Evolutionary conservation across 2,329 filamentous ascomycete genomes (phyloP).

Genomic region (Fusarium algeriense): DNA sequence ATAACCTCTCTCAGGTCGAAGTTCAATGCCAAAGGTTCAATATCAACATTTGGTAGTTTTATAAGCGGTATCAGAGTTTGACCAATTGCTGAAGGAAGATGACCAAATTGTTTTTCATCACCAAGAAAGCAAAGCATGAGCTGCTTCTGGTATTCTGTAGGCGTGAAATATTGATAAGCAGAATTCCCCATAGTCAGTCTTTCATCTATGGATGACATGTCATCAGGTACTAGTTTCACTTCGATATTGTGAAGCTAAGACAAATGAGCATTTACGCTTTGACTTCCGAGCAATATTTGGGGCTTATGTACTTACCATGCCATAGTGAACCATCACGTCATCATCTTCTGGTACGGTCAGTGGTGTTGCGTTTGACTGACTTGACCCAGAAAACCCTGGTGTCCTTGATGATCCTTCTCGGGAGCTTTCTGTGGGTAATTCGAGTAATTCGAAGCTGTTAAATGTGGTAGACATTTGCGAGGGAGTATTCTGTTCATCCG

Average conservation of each 20-base stretch:
- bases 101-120: background rate
- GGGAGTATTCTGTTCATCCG: fast-evolving
- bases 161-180: background rate
- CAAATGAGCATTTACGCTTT: fast-evolving
- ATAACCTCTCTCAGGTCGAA: conserved; percentile 4
- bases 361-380: background rate
- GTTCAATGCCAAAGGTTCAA: background rate
- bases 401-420: background rate
- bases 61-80: background rate
- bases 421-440: background rate
- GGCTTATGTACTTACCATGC: background rate
- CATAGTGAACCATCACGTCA: background rate
- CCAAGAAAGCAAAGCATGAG: conserved; percentile 14
- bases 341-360: background rate
- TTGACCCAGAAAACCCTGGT: background rate
- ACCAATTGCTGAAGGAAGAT: background rate
- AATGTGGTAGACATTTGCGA: fast-evolving
- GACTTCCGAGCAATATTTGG: fast-evolving
- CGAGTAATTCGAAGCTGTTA: background rate
- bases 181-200: background rate
- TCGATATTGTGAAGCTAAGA: conserved; percentile 15
- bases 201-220: background rate
- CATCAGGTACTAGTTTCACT: conserved; percentile 8
- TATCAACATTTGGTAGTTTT: background rate
- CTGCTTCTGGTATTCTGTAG: background rate